Percentiles rank a stretch among this genome's conserved stretches.
Evolutionary conservation across 2,329 filamentous ascomycete genomes (phyloP).

Genomic region (Trichoderma sp.): DNA sequence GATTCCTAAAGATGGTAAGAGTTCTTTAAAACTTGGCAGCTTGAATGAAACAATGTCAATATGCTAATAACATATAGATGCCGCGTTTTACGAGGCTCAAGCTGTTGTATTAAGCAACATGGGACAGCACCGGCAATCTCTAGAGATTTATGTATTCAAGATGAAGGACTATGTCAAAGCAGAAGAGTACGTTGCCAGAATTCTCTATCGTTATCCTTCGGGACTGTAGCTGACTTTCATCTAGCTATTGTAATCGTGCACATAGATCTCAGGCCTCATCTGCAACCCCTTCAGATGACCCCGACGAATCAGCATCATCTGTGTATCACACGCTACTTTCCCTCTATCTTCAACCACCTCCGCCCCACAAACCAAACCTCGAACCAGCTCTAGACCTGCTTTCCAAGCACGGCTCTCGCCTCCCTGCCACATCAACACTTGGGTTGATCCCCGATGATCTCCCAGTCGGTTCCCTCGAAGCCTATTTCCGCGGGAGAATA

Average conservation of each 20-base stretch:
- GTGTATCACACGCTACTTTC: slow-evolving; percentile 92
- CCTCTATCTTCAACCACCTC: slow-evolving; percentile 81
- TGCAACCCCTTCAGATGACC: slow-evolving; percentile 38
- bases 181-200: slow-evolving; percentile 72
- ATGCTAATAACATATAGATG: slow-evolving; percentile 54
- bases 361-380: slow-evolving; percentile 71
- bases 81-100: slow-evolving; percentile 83
- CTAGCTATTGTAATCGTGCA: slow-evolving; percentile 83
- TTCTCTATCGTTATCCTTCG: background rate
- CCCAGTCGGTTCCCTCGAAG: slow-evolving; percentile 76
- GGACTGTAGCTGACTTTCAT: background rate
- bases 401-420: slow-evolving; percentile 87
- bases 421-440: slow-evolving; percentile 84
- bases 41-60: no score
- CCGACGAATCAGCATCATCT: slow-evolving; percentile 62
- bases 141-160: slow-evolving; percentile 98
- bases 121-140: slow-evolving; percentile 89
- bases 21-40: background rate
- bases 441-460: slow-evolving; percentile 81
- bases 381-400: slow-evolving; percentile 81
- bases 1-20: slow-evolving; percentile 75
- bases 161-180: slow-evolving; percentile 84
- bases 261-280: slow-evolving; percentile 62
- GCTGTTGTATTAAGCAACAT: slow-evolving; percentile 93
- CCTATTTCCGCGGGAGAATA: slow-evolving; percentile 90